A percentile compares a stretch with the other conserved stretches of the same genome.
phyloP scores from a whole-genome alignment of 2,329 filamentous ascomycete species.

The Diaporthe capsici region DNA sequence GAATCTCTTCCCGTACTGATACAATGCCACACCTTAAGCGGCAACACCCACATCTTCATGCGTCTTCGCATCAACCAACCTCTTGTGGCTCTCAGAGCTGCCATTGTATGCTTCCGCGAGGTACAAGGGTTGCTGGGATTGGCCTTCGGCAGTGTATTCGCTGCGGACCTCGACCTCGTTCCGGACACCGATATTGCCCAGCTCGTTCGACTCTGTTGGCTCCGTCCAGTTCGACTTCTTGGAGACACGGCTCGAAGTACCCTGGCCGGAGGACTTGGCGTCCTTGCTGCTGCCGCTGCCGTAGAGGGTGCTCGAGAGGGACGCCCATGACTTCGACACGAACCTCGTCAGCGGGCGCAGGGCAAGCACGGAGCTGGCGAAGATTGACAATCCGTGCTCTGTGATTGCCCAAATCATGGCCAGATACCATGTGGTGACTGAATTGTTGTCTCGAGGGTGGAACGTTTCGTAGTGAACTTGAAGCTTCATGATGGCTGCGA shows the following conservation, averaged over 20 bases:
- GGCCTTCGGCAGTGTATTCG: constrained; percentile 15
- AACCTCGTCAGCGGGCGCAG: constrained; percentile 35
- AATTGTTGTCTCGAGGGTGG: constrained; percentile 15
- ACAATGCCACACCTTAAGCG: not conserved
- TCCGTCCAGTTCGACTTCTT: constrained; percentile 29
- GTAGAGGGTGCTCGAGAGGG: constrained; percentile 16
- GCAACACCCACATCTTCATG: not conserved
- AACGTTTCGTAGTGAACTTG: constrained; percentile 25
- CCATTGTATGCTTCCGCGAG: constrained; percentile 35
- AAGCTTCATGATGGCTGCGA: constrained; percentile 41
- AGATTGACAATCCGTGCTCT: constrained; percentile 40
- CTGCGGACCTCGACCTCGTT: constrained; percentile 28
- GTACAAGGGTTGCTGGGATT: constrained; percentile 12
- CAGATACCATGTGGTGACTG: constrained; percentile 23
- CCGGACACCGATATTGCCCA: constrained; percentile 35
- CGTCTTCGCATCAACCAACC: constrained; percentile 8
- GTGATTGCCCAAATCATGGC: constrained; percentile 36
- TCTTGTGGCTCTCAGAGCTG: constrained; percentile 34
- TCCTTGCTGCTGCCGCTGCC: constrained; percentile 9
- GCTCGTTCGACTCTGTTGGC: constrained; percentile 21
- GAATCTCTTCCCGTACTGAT: not conserved
- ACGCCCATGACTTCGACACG: constrained; percentile 9
- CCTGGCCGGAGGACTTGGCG: constrained; percentile 10
- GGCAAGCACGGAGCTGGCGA: constrained; percentile 39
- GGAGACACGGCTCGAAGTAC: constrained; percentile 18